These are phyloP conservation scores for Aspergillus nomiae DNA, from an alignment of 2,329 filamentous ascomycete species.

Conservation along the genomic window DNA sequence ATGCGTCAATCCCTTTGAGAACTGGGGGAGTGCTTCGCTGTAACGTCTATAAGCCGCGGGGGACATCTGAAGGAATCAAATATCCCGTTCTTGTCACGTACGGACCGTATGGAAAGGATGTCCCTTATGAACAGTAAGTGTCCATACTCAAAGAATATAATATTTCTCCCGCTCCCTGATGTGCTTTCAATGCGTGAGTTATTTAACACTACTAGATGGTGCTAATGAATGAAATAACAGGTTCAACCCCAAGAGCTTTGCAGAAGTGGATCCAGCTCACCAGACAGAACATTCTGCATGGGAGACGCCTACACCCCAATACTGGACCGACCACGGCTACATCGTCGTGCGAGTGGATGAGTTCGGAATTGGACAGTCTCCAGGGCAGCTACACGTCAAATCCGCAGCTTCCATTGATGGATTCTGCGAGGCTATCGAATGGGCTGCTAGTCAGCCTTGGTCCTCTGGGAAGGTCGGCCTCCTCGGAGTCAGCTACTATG, in stretches of 20 bases:
- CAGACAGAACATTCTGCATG: conserved; percentile 55
- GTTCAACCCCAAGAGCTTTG: background rate
- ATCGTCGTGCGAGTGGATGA: conserved; percentile 56
- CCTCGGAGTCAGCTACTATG: background rate
- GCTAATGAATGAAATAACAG: no score
- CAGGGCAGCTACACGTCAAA: background rate
- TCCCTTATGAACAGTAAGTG: conserved; percentile 54
- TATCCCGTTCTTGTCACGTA: conserved; percentile 67
- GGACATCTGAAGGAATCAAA: conserved; percentile 14
- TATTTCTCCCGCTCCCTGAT: no score
- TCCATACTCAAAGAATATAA: background rate
- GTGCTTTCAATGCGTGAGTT: no score
- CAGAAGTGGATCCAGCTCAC: conserved; percentile 53
- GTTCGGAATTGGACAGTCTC: conserved; percentile 33
- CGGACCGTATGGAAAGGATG: conserved; percentile 72
- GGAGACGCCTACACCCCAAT: conserved; percentile 59
- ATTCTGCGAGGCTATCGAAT: background rate
- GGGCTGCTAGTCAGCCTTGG: background rate
- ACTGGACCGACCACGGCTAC: conserved; percentile 57
- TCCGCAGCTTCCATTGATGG: background rate
- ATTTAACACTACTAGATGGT: no score
- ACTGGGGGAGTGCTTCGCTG: no score
- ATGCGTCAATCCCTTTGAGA: no score
- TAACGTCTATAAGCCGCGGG: background rate
- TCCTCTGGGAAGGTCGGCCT: background rate